Base-by-base conservation (phyloP, 495 filamentous ascomycete species). In the Aspergillus egyptiacus region DNA sequence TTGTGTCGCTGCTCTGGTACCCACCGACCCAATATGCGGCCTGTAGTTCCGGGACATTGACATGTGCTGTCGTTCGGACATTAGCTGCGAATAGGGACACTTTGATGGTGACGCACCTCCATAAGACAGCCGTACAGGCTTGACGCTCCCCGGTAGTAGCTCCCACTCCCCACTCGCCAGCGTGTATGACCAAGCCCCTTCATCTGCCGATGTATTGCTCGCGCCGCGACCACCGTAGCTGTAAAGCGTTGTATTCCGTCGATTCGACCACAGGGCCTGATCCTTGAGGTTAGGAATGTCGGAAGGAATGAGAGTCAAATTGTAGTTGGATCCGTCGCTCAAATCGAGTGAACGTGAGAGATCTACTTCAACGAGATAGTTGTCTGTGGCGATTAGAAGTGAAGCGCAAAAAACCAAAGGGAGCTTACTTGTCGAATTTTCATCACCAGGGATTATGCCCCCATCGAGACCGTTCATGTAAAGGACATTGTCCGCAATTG, bases 321-420 rank as follows among this genome's bases (percentile, higher is more conserved):
- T 58, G 18, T 58, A 58, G 14, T 49, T 58, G 15, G 45, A 23
- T 1, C 56, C 56, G n/a, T 58, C 39, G 11, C 19, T 24, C 1
- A 46, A 10, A 4, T 42, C 38, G 11, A 58, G 38, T 1, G 23
- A 31, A 6, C 22, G 11, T 2, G 38, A 40, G 20, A 58, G 48
- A 22, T 58, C 56, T 5, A 58, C 30, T 14, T 54, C 33, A 2
- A 54, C 37, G n/a, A 55, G 48, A 34, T 58, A 58, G 34, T 58
- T 51, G 35, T 58, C 56, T 58, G 34, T 22, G 9, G 27, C 17
- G 13, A 6, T 23, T 45, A 34, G 17, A 11, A 22, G 6, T 17
- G 31, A 24, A 14, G n/a, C n/a, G n/a, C n/a, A 15, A 10, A 30
- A 24, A 18, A 15, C 15, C 15, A 24, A 30, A 41, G 8, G 14